A percentile compares a stretch with the other conserved stretches of the same genome.
phyloP scores from a whole-genome alignment of 441 rosid species.

The Populus hybrid region DNA sequence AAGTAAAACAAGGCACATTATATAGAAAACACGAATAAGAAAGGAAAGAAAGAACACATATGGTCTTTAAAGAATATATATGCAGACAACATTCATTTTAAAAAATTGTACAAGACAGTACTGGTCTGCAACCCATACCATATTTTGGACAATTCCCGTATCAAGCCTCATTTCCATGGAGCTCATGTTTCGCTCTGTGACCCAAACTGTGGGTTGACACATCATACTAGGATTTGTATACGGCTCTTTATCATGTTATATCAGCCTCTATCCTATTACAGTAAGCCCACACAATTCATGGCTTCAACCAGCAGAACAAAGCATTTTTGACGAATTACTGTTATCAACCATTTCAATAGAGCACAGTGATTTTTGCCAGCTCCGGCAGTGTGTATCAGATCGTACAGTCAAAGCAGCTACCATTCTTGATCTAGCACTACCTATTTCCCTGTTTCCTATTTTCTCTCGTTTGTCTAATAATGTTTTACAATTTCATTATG shows the following conservation, averaged over 20 bases:
- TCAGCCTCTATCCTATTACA: not conserved
- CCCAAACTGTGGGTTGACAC: slow-evolving; percentile 2
- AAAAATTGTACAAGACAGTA: too few relatives aligned
- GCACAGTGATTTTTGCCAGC: not conserved
- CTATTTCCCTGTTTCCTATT: not conserved
- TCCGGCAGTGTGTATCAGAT: not conserved
- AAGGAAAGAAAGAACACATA: not conserved
- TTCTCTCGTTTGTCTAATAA: not conserved
- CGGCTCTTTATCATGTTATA: not conserved
- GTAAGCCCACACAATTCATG: not conserved
- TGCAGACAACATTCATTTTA: not conserved
- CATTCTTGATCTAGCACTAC: not conserved
- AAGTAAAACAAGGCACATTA: not conserved
- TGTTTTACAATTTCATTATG: not conserved
- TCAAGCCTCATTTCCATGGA: not conserved
- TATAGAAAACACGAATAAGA: not conserved
- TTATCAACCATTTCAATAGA: not conserved
- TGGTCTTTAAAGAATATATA: not conserved
- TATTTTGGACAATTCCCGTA: not conserved
- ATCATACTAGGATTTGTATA: not conserved
- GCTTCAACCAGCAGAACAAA: not conserved
- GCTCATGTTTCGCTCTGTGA: not conserved
- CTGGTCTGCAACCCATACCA: too few relatives aligned
- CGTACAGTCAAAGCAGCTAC: too few relatives aligned
- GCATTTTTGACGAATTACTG: not conserved